Percentiles rank a stretch among this genome's conserved stretches.
phyloP scores from a whole-genome alignment of 2,329 filamentous ascomycete species.

The Dothistroma pini region DNA sequence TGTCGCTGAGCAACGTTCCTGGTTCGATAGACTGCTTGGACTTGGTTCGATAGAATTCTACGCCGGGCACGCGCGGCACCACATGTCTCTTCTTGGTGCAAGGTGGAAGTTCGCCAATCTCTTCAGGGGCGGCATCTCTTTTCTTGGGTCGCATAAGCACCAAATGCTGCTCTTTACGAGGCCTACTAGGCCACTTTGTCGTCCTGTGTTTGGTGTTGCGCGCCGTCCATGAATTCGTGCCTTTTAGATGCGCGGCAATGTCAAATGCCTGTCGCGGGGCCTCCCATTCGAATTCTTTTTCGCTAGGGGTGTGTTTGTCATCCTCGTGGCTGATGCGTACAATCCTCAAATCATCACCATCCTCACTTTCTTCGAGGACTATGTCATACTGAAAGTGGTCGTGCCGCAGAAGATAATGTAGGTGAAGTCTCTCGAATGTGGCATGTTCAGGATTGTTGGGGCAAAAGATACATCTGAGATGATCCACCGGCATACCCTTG shows the following conservation, averaged over 20 bases:
- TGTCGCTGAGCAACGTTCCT: conserved; percentile 42
- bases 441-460: conserved; percentile 18
- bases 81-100: conserved; percentile 29
- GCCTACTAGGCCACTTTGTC: neutral
- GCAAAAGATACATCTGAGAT: conserved; percentile 29
- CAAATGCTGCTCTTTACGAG: neutral
- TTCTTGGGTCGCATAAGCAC: conserved; percentile 3
- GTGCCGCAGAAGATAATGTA: conserved; percentile 37
- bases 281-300: conserved; percentile 32
- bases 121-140: conserved; percentile 14
- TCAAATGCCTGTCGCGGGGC: conserved; percentile 37
- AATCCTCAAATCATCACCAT: conserved; percentile 16
- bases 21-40: conserved; percentile 39
- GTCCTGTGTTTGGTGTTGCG: neutral
- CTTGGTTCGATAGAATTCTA: conserved; percentile 40
- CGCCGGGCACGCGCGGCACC: conserved; percentile 37
- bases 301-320: conserved; percentile 1
- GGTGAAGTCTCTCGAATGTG: conserved; percentile 31
- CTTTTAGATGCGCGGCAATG: conserved; percentile 32
- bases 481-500: conserved; percentile 8
- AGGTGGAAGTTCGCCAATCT: conserved; percentile 23
- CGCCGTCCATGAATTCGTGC: conserved; percentile 34
- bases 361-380: conserved; percentile 7
- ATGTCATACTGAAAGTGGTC: conserved; percentile 34
- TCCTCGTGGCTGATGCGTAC: conserved; percentile 18